Evolutionary conservation across 371 early-diverging fungal species (phyloP).

Genomic region (Mortierella sp.): DNA sequence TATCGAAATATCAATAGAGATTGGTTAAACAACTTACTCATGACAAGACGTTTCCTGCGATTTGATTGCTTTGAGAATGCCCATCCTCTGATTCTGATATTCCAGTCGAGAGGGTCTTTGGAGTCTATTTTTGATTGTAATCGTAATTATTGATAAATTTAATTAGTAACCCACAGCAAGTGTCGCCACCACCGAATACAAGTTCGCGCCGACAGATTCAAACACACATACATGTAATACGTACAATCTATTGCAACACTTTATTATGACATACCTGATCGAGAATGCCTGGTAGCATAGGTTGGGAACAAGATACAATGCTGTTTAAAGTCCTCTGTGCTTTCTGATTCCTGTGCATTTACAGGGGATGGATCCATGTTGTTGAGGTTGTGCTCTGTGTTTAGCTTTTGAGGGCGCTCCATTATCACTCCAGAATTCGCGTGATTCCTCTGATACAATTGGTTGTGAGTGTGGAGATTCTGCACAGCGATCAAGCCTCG

Average conservation of each 20-base stretch:
- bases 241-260: neutral
- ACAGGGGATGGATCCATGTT: neutral
- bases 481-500: neutral
- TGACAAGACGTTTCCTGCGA: constrained; percentile 50
- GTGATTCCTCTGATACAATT: neutral
- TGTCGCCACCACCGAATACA: too few species aligned
- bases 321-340: constrained; percentile 31
- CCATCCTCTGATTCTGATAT: constrained; percentile 54
- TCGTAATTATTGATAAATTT: neutral
- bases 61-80: constrained; percentile 55
- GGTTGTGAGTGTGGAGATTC: neutral
- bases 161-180: too few species aligned
- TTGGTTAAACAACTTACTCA: constrained; percentile 36
- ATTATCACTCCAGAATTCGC: neutral
- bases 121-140: constrained; percentile 24
- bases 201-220: constrained; percentile 19
- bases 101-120: constrained; percentile 53
- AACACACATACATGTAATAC: neutral
- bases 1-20: neutral
- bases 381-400: too few species aligned
- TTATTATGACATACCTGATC: constrained; percentile 31
- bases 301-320: constrained; percentile 55
- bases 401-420: neutral
- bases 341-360: neutral
- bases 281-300: constrained; percentile 49